Evolutionary conservation across 129 eudicot species (phyloP).

Genomic region (Chrysanthemum lavandulifolium): DNA sequence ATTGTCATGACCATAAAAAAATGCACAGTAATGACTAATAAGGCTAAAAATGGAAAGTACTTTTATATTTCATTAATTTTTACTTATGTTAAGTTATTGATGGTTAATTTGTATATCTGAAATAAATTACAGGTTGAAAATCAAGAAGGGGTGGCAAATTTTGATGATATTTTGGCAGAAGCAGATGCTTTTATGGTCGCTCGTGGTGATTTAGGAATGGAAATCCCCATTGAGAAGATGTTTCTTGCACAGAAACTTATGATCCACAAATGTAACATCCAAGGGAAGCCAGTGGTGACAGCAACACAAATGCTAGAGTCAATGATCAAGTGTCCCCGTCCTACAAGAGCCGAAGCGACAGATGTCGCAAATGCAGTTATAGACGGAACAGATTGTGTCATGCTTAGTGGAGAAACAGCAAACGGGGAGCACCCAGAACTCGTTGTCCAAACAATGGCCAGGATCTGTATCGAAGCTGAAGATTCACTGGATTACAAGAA

Average conservation of each 20-base stretch:
- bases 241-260: neutral
- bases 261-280: neutral
- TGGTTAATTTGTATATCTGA: too few relatives aligned
- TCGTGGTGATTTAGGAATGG: conserved; percentile 4
- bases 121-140: neutral
- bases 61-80: too few relatives aligned
- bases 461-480: neutral
- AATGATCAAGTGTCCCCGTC: neutral
- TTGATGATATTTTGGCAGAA: neutral
- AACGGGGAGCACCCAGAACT: neutral
- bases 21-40: too few relatives aligned
- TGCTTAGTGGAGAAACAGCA: neutral
- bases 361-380: neutral
- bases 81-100: too few relatives aligned
- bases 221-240: conserved; percentile 3
- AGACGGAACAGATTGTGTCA: neutral
- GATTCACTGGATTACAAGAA: neutral
- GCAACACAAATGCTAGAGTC: conserved; percentile 1
- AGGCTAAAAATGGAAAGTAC: too few relatives aligned
- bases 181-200: conserved; percentile 2
- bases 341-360: neutral
- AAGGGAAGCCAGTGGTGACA: neutral
- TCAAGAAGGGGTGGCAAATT: neutral
- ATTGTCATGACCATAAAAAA: too few relatives aligned
- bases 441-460: neutral